Evolutionary conservation across 2,329 filamentous ascomycete species (phyloP).

Genomic region (Colletotrichum agaves): DNA sequence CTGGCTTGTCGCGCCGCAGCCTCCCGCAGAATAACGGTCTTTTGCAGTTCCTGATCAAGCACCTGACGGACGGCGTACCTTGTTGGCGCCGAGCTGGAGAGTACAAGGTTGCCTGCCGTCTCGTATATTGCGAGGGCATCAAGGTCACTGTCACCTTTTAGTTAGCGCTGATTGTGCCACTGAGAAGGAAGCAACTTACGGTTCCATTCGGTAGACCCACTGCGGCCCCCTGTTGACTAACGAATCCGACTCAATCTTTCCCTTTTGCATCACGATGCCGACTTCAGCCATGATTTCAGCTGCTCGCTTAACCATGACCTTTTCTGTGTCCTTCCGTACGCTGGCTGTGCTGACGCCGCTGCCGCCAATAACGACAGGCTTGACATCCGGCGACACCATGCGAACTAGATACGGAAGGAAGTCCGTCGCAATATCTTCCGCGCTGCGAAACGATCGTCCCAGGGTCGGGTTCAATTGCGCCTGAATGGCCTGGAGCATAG

Average conservation of each 20-base stretch:
- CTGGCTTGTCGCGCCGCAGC: slow-evolving; percentile 73
- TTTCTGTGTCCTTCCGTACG: slow-evolving; percentile 88
- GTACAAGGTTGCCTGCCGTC: slow-evolving; percentile 66
- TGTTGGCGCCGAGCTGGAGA: slow-evolving; percentile 74
- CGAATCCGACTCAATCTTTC: slow-evolving; percentile 78
- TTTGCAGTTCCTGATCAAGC: slow-evolving; percentile 87
- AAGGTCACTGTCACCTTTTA: slow-evolving; percentile 63
- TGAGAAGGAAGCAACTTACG: slow-evolving; percentile 65
- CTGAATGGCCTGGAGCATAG: slow-evolving; percentile 79
- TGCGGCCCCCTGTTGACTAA: slow-evolving; percentile 67
- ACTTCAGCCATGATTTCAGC: slow-evolving; percentile 86
- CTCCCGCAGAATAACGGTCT: slow-evolving; percentile 74
- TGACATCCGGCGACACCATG: slow-evolving; percentile 89
- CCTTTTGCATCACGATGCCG: slow-evolving; percentile 83
- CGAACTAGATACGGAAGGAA: slow-evolving; percentile 86
- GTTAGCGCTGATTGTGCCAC: slow-evolving; percentile 20
- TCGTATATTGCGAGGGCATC: slow-evolving; percentile 82
- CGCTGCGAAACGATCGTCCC: slow-evolving; percentile 80
- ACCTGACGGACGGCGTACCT: slow-evolving; percentile 95
- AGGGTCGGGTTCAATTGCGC: slow-evolving; percentile 77
- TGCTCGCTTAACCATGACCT: slow-evolving; percentile 80
- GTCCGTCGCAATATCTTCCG: slow-evolving; percentile 81
- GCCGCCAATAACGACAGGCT: slow-evolving; percentile 85
- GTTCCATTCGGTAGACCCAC: slow-evolving; percentile 95
- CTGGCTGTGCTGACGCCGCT: slow-evolving; percentile 78